Percentiles rank a stretch among this genome's conserved stretches.
phyloP scores from a whole-genome alignment of 2,329 filamentous ascomycete species.

The Didymosphaeria variabile region DNA sequence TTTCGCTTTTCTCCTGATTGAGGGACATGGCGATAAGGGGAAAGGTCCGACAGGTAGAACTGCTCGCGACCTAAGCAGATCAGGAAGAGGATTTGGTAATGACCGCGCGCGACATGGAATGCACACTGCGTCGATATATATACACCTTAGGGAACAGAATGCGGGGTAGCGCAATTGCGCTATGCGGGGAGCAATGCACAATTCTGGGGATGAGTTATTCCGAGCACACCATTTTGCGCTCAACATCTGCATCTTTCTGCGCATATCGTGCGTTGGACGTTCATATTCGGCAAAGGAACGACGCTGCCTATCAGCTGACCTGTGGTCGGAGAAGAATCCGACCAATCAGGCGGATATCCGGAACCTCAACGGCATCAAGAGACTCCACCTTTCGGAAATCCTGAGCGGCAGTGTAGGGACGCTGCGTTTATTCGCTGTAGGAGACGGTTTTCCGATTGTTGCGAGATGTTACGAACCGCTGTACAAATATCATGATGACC shows the following conservation, averaged over 20 bases:
- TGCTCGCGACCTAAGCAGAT: not conserved
- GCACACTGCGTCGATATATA: not conserved
- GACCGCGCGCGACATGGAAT: not conserved
- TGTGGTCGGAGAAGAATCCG: conserved; percentile 14
- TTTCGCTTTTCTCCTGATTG: conserved; percentile 32
- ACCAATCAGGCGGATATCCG: conserved; percentile 16
- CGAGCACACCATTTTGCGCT: not conserved
- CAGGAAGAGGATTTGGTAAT: not conserved
- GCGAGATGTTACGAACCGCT: too few species aligned
- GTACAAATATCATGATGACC: too few species aligned
- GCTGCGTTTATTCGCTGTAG: too few species aligned
- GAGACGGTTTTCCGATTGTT: too few species aligned
- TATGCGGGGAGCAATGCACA: conserved; percentile 5
- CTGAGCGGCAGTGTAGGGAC: not conserved
- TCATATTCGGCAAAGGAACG: not conserved
- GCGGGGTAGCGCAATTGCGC: not conserved
- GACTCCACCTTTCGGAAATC: not conserved
- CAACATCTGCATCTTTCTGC: not conserved
- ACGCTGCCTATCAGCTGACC: not conserved
- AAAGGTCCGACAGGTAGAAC: not conserved
- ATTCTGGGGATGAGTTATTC: not conserved
- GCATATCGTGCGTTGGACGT: not conserved
- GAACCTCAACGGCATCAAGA: not conserved
- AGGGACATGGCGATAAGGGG: conserved; percentile 23
- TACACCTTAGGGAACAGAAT: not conserved